Conservation (phyloP, 306 rosid species). For the Castanea crenata region DNA sequence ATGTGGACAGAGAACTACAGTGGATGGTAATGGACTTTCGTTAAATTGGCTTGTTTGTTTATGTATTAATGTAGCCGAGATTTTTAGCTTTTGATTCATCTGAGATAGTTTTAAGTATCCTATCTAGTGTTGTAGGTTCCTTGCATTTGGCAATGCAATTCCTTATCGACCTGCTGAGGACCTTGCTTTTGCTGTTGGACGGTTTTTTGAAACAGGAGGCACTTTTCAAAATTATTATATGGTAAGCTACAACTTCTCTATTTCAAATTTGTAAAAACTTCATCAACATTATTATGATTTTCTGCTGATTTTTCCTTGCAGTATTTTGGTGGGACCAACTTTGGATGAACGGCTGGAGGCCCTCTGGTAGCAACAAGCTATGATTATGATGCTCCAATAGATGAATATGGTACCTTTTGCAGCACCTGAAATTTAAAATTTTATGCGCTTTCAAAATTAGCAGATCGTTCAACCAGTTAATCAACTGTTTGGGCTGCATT, state of each 20-base stretch:
- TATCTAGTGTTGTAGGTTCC: constrained; percentile 4
- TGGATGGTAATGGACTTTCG: constrained; percentile 11
- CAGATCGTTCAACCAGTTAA: too few relatives aligned
- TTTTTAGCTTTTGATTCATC: background rate
- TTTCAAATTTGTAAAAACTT: background rate
- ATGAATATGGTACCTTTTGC: constrained; percentile 25
- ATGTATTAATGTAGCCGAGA: background rate
- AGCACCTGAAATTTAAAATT: background rate
- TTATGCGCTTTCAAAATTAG: too few relatives aligned
- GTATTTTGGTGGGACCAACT: constrained; percentile 30
- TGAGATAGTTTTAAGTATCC: background rate
- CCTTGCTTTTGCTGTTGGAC: constrained; percentile 27
- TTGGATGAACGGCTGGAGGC: constrained; percentile 28
- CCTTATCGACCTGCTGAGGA: constrained; percentile 28
- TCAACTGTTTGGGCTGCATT: too few relatives aligned
- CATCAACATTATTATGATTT: background rate
- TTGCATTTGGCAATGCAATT: constrained; percentile 23
- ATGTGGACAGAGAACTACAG: constrained; percentile 33
- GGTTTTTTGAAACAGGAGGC: constrained; percentile 23
- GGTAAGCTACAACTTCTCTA: constrained; percentile 7
- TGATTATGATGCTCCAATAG: constrained; percentile 35
- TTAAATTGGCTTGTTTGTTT: background rate
- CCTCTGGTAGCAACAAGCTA: constrained; percentile 31
- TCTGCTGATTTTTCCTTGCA: background rate
- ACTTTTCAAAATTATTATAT: constrained; percentile 27